Evolutionary conservation across 257 asterid species (phyloP), one percentile per base, ranked within the genome.

Genomic region (Solanum medicagineum): DNA sequence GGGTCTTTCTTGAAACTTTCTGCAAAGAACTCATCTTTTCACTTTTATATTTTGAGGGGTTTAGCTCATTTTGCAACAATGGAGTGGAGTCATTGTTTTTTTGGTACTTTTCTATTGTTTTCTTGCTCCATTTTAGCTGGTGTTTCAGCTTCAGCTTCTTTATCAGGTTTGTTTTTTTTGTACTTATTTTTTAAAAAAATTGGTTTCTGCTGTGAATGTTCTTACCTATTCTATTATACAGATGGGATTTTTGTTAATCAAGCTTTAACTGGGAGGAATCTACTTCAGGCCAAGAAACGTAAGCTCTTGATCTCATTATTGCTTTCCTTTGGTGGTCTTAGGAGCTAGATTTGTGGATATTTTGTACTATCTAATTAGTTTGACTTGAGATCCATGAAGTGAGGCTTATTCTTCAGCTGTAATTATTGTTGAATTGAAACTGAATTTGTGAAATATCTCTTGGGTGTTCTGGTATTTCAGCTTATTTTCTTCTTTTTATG

Each of bases 281-380:
- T 94, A 36, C 96, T 94, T 83, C 97, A 92, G 86, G 89, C 91
- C 87, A 92, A 86, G 92, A 92, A 88, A 90, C 83, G 98, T 94
- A 91, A 10, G 87, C 51, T 85, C 65, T 56, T 83, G 36, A 84
- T 86, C 81, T 51, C 62, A 51, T 74, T 15, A 22, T 29, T 15
- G 22, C 69, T 29, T 66, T 66, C 7, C 10, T 53, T 79, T 49
- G 4, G 81, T 22, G 1, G 44, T 75, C 10, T 22, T 49, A 15
- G 83, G 24, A 77, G 83, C 63, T 51, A 77, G 57, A 51, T 12
- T 74, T 74, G 22, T 12, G 81, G 60, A 24, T 51, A 4, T 77
- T 77, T 24, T 75, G 22, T 24, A 8, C 14, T 12, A 49, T 54
- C 62, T 75, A 4, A 24, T 49, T 49, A 36, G 49, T 53, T 79